A percentile compares a stretch with the other conserved stretches of the same genome.
These are phyloP conservation scores for Lactarius vividus DNA, from an alignment of 768 basidiomycete genomes.

Conservation along the genomic window DNA sequence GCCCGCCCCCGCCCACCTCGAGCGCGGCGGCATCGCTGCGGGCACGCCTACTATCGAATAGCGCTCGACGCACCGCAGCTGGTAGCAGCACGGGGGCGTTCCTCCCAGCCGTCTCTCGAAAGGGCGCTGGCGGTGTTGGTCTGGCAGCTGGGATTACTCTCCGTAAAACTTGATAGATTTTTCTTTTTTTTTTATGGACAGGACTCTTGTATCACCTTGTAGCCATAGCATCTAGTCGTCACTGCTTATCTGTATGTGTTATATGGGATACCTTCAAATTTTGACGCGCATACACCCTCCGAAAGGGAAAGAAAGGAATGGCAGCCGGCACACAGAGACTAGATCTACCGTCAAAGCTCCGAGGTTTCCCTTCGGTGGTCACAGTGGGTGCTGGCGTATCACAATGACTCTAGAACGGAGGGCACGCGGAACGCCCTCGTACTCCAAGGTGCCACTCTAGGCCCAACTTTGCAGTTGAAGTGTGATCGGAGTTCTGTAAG, in stretches of 20 bases:
- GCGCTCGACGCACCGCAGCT: slow-evolving; percentile 13
- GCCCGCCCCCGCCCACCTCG: background rate
- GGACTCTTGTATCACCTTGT: slow-evolving; percentile 8
- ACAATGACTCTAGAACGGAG: background rate
- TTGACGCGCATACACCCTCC: background rate
- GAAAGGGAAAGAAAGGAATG: too few species aligned
- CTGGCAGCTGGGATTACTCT: slow-evolving; percentile 19
- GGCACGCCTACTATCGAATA: slow-evolving; percentile 25
- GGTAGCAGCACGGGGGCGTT: background rate
- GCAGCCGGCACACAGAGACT: too few species aligned
- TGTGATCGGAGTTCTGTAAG: background rate
- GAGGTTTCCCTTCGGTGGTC: too few species aligned
- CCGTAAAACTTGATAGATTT: slow-evolving; percentile 15
- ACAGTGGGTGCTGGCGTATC: background rate
- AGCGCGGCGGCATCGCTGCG: slow-evolving; percentile 22
- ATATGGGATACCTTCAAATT: background rate
- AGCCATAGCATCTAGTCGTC: slow-evolving; percentile 18
- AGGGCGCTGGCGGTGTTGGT: slow-evolving; percentile 3
- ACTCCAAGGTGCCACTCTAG: background rate
- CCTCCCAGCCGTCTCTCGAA: slow-evolving; percentile 3
- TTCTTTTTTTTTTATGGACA: background rate
- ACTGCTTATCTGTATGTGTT: slow-evolving; percentile 7
- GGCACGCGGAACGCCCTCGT: slow-evolving; percentile 11
- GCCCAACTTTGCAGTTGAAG: background rate
- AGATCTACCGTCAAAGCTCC: too few species aligned